Conservation (phyloP, 176 grass and related monocot species). For the Otatea glauca region DNA sequence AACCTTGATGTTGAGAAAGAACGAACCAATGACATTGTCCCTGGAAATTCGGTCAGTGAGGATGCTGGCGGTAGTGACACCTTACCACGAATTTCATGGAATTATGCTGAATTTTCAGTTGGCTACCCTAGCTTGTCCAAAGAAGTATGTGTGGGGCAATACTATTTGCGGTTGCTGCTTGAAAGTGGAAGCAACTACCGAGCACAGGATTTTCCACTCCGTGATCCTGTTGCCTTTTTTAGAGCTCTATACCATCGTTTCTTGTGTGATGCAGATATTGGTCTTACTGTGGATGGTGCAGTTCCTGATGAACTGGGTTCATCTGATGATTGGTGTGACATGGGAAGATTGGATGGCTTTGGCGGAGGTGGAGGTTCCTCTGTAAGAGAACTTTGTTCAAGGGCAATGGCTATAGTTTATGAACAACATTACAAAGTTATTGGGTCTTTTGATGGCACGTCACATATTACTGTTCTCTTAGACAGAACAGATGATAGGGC, state of each 20-base stretch:
- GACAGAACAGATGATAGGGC: slow-evolving; percentile 95
- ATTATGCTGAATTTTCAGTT: slow-evolving; percentile 94
- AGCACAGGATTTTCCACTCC: slow-evolving; percentile 85
- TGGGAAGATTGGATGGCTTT: slow-evolving; percentile 98
- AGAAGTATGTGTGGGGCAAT: slow-evolving; percentile 99
- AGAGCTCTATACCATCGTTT: slow-evolving; percentile 97
- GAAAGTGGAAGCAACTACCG: slow-evolving; percentile 87
- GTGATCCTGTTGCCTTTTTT: slow-evolving; percentile 95
- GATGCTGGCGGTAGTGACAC: slow-evolving; percentile 62
- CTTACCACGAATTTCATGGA: slow-evolving; percentile 94
- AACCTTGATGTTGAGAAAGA: slow-evolving; percentile 99
- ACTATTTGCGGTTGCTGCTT: slow-evolving; percentile 87
- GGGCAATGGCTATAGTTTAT: slow-evolving; percentile 99
- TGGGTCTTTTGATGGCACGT: slow-evolving; percentile 91
- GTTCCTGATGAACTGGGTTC: slow-evolving; percentile 96
- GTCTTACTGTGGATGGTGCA: slow-evolving; percentile 95
- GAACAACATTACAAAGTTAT: slow-evolving; percentile 93
- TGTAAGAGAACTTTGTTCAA: slow-evolving; percentile 95
- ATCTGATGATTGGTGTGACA: slow-evolving; percentile 99
- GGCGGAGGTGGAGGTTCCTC: slow-evolving; percentile 93
- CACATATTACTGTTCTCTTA: slow-evolving; percentile 95
- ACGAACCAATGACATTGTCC: slow-evolving; percentile 90
- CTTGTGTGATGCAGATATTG: slow-evolving; percentile 96
- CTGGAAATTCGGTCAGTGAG: slow-evolving; percentile 64
- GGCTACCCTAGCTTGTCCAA: slow-evolving; percentile 92